Base-by-base conservation (phyloP, 1,284 basidiomycete species). In the Coniferiporia sulphurascens region DNA sequence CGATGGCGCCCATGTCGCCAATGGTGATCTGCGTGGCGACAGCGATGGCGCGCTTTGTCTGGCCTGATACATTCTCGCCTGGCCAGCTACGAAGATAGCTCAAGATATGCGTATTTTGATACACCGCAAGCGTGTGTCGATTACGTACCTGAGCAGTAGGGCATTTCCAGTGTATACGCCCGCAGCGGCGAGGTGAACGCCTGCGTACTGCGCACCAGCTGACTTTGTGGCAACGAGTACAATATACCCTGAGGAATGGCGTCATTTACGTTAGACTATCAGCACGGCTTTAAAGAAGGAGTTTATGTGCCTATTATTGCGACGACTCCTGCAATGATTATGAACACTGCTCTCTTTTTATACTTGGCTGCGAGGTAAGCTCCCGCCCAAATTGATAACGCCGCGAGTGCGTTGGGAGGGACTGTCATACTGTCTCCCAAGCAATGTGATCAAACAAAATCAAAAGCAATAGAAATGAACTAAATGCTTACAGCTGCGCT, bases 41-140 rank as follows among this genome's bases (percentile, higher is more conserved):
- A 0, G 81, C 82, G 0, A 84, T 77, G 1, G 85, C 86, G 4
- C 86, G 79, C 67, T 87, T 87, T 1, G 85, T 88, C 65, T 87
- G 86, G 2, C 81, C 82, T 7, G 81, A 82, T n/a, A 87, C 81
- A 63, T 88, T 88, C 71, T 87, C 84, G n/a, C 81, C 76, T 0
- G 85, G 84, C 80, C 85, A 85, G 59, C 81, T 82, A 65, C 35
- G 15, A 35, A n/a, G 1, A 35, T 9, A 1, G 19, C 7, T 19
- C 12, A 10, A 3, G 9, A 51, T 19, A 34, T 8, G 15, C 19
- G 12, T 22, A 22, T 9, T 35, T 27, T 9, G 17, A 32, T 8
- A 15, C 3, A 34, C 4, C 27, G 17, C 3, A 36, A 51, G n/a
- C 13, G 19, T 17, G 15, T 19, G 12, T 6, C 1, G 15, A 60